Evolutionary conservation across 2,329 filamentous ascomycete genomes (phyloP).

Genomic region (Penicillium concentricum): DNA sequence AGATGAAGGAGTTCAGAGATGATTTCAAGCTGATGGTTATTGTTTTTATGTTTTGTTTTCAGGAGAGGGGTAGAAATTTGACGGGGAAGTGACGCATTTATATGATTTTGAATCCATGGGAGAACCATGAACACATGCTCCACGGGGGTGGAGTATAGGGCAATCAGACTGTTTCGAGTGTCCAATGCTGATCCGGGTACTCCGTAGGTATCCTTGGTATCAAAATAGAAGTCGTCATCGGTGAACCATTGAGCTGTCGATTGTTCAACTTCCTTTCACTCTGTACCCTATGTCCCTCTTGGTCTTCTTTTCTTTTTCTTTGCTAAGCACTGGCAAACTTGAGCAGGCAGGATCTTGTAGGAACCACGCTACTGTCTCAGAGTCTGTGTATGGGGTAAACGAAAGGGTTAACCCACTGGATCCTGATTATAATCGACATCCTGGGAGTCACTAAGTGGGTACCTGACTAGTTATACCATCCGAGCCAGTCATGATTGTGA

Average conservation of each 20-base stretch:
- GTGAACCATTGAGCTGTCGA: background rate
- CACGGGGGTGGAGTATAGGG: conserved; percentile 6
- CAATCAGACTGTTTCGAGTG: background rate
- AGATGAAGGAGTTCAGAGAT: background rate
- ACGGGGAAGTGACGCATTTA: conserved; percentile 7
- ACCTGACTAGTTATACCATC: background rate
- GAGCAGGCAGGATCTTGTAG: background rate
- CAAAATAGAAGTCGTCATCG: background rate
- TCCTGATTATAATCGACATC: conserved; percentile 9
- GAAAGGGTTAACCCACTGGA: conserved; percentile 1
- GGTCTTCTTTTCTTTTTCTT: background rate
- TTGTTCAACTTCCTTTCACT: background rate
- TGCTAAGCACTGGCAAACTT: background rate
- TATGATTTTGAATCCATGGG: background rate
- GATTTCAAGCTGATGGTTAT: background rate
- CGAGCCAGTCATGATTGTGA: background rate
- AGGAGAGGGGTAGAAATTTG: background rate
- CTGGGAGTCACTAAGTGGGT: conserved; percentile 2
- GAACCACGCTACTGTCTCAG: background rate
- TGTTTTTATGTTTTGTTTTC: background rate
- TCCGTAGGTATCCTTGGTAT: background rate
- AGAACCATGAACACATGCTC: conserved; percentile 1
- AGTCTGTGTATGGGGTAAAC: conserved; percentile 7
- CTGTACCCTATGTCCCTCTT: background rate
- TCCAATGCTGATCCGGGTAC: background rate